phyloP scores from a whole-genome alignment of 2,329 filamentous ascomycete genomes.

The Aspergillus ustus region DNA sequence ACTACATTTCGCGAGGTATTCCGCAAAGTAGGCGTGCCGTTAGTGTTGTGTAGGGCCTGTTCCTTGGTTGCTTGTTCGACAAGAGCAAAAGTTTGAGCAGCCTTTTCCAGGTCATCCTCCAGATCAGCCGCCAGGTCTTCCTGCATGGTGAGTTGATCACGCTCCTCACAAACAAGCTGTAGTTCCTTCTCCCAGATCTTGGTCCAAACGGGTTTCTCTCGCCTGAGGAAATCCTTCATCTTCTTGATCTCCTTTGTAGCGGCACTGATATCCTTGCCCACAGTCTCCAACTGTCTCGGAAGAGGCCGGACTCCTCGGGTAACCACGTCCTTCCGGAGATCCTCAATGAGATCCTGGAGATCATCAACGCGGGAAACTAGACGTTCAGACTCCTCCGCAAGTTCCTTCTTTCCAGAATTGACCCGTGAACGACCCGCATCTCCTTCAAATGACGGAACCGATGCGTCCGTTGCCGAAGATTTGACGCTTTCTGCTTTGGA shows the following conservation, averaged over 20 bases:
- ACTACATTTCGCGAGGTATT: conserved; percentile 58
- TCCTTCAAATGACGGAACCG: conserved; percentile 72
- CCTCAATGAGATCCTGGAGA: conserved; percentile 94
- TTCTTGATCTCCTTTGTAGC: conserved; percentile 88
- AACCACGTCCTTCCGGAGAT: conserved; percentile 96
- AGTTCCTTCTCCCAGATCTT: conserved; percentile 99
- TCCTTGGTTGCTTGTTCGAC: conserved; percentile 99
- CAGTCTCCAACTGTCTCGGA: conserved; percentile 84
- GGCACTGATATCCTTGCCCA: conserved; percentile 82
- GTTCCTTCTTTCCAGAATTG: conserved; percentile 80
- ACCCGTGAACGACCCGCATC: conserved; percentile 86
- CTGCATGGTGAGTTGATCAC: conserved; percentile 92
- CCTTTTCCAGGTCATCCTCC: conserved; percentile 93
- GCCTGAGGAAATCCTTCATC: conserved; percentile 88
- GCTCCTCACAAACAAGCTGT: conserved; percentile 92
- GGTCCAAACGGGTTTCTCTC: conserved; percentile 95
- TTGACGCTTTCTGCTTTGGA: conserved; percentile 83
- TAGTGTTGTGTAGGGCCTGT: conserved; percentile 73
- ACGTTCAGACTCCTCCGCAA: conserved; percentile 85
- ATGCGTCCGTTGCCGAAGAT: conserved; percentile 70
- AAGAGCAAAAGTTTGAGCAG: conserved; percentile 86
- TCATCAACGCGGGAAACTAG: conserved; percentile 93
- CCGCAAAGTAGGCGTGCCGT: conserved; percentile 48
- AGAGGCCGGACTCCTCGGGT: conserved; percentile 87
- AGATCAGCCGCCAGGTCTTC: conserved; percentile 93